Base-by-base conservation (phyloP, 140 eudicot genomes). In the Senecio squalidus region DNA sequence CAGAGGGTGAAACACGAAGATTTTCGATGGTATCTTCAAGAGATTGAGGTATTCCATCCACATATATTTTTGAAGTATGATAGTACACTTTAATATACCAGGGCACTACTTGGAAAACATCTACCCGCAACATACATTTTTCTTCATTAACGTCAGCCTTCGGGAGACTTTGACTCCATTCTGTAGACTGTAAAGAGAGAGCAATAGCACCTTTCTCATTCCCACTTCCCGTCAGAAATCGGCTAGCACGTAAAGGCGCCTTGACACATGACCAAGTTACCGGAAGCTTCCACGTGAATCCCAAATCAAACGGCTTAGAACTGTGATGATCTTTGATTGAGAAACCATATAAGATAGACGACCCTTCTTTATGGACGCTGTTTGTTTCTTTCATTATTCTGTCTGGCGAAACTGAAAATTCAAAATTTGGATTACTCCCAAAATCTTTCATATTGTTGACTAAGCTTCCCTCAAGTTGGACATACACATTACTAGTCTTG, bases 41-140 rank as follows among this genome's bases (percentile, higher is more conserved):
- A 62, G 86, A 55, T 27, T 74, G 85, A 15, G 73, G 71, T 25
- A 74, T 23, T 31, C 85, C 96, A 77, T 91, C 88, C 33, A 86
- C 54, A 62, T 44, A 86, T 63, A 91, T 36, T 78, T 74, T 77
- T 62, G 76, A 64, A 10, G 96, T 83, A 49, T 91, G 94, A 65
- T 91, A 86, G 57, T 91, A 91, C 43, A 91, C 98, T 79, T 86
- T 91, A 45, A 91, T 87, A 72, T 91, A 91, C 98, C 98, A 91
- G 46, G 98, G 98, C 25, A 91, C 98, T 64, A 91, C 81, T 82
- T 91, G 98, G 70, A 91, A 91, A 41, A 91, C 67, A 69, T 78
- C 78, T 54, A 91, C 86, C 28, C 75, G 74, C 58, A 86, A 55
- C 62, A 48, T 55, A 74, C 91, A 77, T 31, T 40, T 66, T 52